Base-by-base conservation (phyloP, 768 basidiomycete genomes). In the Pisolithus tinctorius region DNA sequence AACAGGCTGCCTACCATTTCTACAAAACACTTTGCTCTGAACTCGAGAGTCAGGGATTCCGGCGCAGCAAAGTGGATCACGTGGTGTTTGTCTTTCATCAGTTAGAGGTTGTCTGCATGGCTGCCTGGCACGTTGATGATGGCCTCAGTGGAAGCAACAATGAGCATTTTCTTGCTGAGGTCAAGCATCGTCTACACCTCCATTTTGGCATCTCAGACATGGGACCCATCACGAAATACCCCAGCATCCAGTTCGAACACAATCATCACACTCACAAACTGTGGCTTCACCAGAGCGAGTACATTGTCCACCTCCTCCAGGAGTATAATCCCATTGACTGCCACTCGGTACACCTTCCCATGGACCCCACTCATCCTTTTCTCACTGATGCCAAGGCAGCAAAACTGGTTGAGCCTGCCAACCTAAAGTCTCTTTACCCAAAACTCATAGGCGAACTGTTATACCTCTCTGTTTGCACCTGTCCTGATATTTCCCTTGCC, bases 401-500 rank as follows among this genome's bases (percentile, higher is more conserved):
- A 20, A 20, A 20, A 20, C 20, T 20, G 20, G 20, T 20, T 20
- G 20, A 20, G 2, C 2, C 20, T 20, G 2, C 20, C 2, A 2
- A 20, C 20, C 20, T 20, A 20, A 20, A 2, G 20, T 20, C 20
- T 20, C 20, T 20, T 20, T 20, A 20, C 20, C 20, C 2, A 2
- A 20, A 20, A 20, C 20, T 20, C 20, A 20, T 54, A 2, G 46
- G 53, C 1, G 49, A 54, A n/a, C 39, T 54, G 1, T 39, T 54
- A 4, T 51, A 54, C 48, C 51, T 69, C 0, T 55, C 69, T 2
- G 48, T 69, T 2, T 60, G 59, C 6, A 70, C 71, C 1, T 57
- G 63, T 0, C 71, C 73, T 0, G 70, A 77, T 39, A 59, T 75
- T 10, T 56, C 68, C 0, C 69, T 56, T 42, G 57, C 66, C 4